Evolutionary conservation across 805 yeast genomes (phyloP).

Genomic region (Blastobotrys robertii): DNA sequence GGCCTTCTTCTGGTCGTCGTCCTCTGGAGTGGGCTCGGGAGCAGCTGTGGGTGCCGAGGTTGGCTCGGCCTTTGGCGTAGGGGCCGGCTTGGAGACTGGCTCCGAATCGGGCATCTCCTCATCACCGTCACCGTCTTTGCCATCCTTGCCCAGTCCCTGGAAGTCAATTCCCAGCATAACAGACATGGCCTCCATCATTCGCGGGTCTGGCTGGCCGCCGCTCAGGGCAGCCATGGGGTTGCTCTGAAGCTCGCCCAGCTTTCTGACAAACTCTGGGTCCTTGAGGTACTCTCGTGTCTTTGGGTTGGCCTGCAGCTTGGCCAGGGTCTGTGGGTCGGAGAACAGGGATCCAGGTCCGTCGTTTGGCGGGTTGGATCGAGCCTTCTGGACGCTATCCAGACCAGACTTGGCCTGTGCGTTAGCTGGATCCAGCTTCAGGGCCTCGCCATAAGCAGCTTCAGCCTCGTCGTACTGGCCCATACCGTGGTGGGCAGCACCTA

Average conservation of each 20-base stretch:
- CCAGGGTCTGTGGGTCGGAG: conserved; percentile 67
- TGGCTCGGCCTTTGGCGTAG: conserved; percentile 19
- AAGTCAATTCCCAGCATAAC: conserved; percentile 67
- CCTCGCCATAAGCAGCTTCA: conserved; percentile 58
- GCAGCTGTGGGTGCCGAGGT: conserved; percentile 23
- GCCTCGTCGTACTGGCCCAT: conserved; percentile 72
- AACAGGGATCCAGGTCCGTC: conserved; percentile 71
- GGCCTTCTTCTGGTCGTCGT: conserved; percentile 28
- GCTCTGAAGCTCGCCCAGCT: conserved; percentile 41
- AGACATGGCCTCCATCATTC: conserved; percentile 83
- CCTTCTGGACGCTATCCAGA: conserved; percentile 54
- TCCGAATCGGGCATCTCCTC: background rate
- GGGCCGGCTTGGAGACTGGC: conserved; percentile 15
- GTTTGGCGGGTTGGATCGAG: conserved; percentile 52
- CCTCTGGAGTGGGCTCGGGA: conserved; percentile 31
- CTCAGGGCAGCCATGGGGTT: conserved; percentile 70
- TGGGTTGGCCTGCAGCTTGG: conserved; percentile 71
- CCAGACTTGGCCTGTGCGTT: conserved; percentile 88
- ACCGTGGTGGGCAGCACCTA: conserved; percentile 91
- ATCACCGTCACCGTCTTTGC: background rate
- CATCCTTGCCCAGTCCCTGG: conserved; percentile 6
- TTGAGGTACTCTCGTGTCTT: conserved; percentile 79
- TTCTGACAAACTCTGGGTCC: conserved; percentile 74
- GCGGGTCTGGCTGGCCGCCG: conserved; percentile 67
- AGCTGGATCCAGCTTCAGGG: conserved; percentile 66